These are phyloP conservation scores for Cutaneotrichosporon sp. DNA, from an alignment of 1,284 basidiomycete genomes.

Conservation along the genomic window DNA sequence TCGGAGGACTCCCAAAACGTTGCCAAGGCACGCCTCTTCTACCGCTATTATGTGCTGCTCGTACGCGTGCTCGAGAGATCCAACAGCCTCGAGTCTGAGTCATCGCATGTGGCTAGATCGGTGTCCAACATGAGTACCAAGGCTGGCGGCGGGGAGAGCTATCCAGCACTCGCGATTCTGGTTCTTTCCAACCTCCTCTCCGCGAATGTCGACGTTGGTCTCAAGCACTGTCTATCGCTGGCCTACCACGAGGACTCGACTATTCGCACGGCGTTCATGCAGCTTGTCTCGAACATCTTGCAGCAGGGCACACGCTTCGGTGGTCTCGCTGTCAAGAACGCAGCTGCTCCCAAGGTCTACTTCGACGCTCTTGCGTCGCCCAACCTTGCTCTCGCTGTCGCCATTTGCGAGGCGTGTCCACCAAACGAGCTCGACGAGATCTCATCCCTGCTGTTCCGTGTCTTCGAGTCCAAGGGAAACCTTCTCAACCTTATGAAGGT, in stretches of 20 bases:
- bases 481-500: conserved; percentile 73
- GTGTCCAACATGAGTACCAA: conserved; percentile 26
- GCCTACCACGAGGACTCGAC: conserved; percentile 73
- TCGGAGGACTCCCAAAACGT: conserved; percentile 66
- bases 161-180: conserved; percentile 54
- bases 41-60: conserved; percentile 68
- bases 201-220: conserved; percentile 81
- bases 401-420: conserved; percentile 81
- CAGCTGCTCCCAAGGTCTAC: conserved; percentile 34
- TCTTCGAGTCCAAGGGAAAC: conserved; percentile 72
- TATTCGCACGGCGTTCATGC: conserved; percentile 78
- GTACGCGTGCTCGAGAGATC: conserved; percentile 63
- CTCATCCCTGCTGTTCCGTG: conserved; percentile 72
- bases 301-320: conserved; percentile 64
- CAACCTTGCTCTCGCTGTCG: conserved; percentile 63
- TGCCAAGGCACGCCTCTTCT: conserved; percentile 72
- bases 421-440: conserved; percentile 77
- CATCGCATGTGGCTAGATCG: conserved; percentile 24
- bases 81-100: conserved; percentile 25
- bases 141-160: conserved; percentile 19
- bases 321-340: conserved; percentile 31
- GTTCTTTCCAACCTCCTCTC: conserved; percentile 79
- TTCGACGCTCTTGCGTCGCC: conserved; percentile 34
- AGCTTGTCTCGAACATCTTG: conserved; percentile 82
- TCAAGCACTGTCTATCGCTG: conserved; percentile 79